Percentiles rank a stretch among this genome's conserved stretches.
Conservation (phyloP, 2,329 filamentous ascomycete genomes). For the Paraconiothyrium sp. region DNA sequence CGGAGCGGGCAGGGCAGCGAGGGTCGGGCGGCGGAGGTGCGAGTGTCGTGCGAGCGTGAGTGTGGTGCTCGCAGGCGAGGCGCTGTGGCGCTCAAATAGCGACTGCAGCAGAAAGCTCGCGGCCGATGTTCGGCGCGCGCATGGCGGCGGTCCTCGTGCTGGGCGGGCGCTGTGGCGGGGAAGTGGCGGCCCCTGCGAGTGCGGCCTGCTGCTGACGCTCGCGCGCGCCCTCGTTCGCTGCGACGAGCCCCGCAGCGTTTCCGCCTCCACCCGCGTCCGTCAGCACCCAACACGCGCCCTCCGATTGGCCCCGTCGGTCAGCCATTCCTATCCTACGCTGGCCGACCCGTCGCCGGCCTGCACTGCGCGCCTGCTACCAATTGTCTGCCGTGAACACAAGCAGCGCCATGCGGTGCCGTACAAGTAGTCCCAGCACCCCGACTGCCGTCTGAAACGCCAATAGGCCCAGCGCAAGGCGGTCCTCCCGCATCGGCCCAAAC, state of each 20-base stretch:
- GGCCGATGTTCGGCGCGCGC: conserved; percentile 44
- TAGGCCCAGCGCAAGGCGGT: conserved; percentile 81
- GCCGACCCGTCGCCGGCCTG: conserved; percentile 15
- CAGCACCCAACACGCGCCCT: not conserved
- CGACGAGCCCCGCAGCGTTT: not conserved
- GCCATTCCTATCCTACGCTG: conserved; percentile 8
- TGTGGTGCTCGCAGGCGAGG: not conserved
- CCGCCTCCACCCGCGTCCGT: not conserved
- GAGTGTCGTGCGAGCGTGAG: not conserved
- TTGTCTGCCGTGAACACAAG: conserved; percentile 94
- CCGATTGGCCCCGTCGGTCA: conserved; percentile 9
- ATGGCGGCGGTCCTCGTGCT: conserved; percentile 24
- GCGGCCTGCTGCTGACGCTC: conserved; percentile 10
- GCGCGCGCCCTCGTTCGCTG: conserved; percentile 5
- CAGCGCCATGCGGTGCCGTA: conserved; percentile 84
- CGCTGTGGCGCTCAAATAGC: conserved; percentile 12
- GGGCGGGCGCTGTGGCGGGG: conserved; percentile 11
- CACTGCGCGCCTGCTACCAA: conserved; percentile 32
- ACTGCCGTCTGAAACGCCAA: conserved; percentile 78
- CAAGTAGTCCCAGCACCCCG: conserved; percentile 84
- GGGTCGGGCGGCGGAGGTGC: not conserved
- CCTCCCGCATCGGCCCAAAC: conserved; percentile 90
- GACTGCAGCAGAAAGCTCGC: conserved; percentile 3
- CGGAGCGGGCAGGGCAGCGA: conserved; percentile 12
- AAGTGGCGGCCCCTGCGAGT: conserved; percentile 5